A percentile compares a stretch with the other conserved stretches of the same genome.
Evolutionary conservation across 495 filamentous ascomycete genomes (phyloP).

Genomic region (Melanomma pulvis-pyrius): DNA sequence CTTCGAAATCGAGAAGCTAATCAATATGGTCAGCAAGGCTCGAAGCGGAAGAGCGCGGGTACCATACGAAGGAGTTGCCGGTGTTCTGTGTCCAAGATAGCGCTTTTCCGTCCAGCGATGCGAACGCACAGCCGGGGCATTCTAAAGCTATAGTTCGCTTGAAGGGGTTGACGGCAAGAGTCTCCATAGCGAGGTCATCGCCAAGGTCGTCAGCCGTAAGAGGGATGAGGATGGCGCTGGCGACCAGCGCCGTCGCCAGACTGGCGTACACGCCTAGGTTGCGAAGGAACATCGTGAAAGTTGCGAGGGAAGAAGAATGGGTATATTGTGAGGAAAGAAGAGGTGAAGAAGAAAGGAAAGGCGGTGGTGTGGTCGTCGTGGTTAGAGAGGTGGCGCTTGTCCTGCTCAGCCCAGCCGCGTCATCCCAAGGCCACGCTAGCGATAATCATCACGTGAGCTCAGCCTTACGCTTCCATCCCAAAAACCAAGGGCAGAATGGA

Average conservation of each 20-base stretch:
- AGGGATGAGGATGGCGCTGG: constrained; percentile 33
- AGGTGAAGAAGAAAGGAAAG: not conserved
- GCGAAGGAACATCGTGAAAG: constrained; percentile 25
- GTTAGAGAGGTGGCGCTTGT: not conserved
- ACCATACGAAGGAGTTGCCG: constrained; percentile 34
- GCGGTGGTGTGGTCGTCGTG: not conserved
- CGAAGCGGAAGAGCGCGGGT: not conserved
- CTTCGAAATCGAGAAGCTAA: constrained; percentile 39
- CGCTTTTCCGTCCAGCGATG: constrained; percentile 18
- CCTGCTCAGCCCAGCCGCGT: constrained; percentile 3
- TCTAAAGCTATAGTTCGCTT: constrained; percentile 35
- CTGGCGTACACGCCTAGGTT: constrained; percentile 32
- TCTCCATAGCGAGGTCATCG: constrained; percentile 38
- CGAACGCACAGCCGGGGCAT: constrained; percentile 30
- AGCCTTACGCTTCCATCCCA: not conserved
- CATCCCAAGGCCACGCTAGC: not conserved
- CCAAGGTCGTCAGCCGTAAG: constrained; percentile 24
- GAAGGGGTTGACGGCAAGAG: constrained; percentile 34
- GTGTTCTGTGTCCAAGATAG: constrained; percentile 16
- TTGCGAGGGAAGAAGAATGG: constrained; percentile 1
- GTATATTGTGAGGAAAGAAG: constrained; percentile 1
- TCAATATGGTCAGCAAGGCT: not conserved
- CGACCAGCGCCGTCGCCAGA: constrained; percentile 38
- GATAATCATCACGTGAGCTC: not conserved
- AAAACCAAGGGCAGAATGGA: not conserved